Conservation (phyloP, 2,329 filamentous ascomycete genomes). For the Pyricularia sp. region DNA sequence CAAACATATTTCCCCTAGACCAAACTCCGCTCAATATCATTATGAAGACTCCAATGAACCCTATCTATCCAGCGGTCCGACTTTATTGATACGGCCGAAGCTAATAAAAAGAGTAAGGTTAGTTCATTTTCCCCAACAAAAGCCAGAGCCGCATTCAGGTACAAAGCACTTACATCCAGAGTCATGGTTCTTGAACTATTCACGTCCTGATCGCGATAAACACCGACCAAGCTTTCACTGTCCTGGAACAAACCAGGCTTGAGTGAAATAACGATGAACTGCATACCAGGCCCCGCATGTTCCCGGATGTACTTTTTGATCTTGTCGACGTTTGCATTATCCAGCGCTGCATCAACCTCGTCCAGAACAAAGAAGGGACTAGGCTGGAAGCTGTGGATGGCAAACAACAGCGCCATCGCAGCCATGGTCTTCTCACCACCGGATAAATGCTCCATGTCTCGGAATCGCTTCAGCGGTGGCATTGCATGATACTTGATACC, state of each 20-base stretch:
- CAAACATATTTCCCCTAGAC: background rate
- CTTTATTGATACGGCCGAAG: slow-evolving; percentile 5
- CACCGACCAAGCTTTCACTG: slow-evolving; percentile 89
- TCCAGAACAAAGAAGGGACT: slow-evolving; percentile 96
- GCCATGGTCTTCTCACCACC: slow-evolving; percentile 99
- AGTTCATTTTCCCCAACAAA: background rate
- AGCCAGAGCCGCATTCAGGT: background rate
- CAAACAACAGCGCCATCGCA: slow-evolving; percentile 89
- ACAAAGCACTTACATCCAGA: slow-evolving; percentile 68
- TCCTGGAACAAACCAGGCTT: slow-evolving; percentile 95
- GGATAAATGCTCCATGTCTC: slow-evolving; percentile 97
- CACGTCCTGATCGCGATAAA: slow-evolving; percentile 88
- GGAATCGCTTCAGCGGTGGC: slow-evolving; percentile 95
- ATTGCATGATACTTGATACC: slow-evolving; percentile 98
- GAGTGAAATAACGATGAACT: slow-evolving; percentile 96
- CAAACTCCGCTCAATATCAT: background rate
- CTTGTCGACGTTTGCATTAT: slow-evolving; percentile 93
- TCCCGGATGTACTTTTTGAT: slow-evolving; percentile 95
- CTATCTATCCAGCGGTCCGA: background rate
- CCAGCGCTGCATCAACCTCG: slow-evolving; percentile 95
- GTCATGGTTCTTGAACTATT: slow-evolving; percentile 90
- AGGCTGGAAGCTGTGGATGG: slow-evolving; percentile 92
- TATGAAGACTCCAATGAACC: background rate
- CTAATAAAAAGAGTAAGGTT: background rate
- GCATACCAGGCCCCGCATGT: slow-evolving; percentile 93